phyloP scores from a whole-genome alignment of 352 stramenopile genomes.

The Elongisporangium senticosum region DNA sequence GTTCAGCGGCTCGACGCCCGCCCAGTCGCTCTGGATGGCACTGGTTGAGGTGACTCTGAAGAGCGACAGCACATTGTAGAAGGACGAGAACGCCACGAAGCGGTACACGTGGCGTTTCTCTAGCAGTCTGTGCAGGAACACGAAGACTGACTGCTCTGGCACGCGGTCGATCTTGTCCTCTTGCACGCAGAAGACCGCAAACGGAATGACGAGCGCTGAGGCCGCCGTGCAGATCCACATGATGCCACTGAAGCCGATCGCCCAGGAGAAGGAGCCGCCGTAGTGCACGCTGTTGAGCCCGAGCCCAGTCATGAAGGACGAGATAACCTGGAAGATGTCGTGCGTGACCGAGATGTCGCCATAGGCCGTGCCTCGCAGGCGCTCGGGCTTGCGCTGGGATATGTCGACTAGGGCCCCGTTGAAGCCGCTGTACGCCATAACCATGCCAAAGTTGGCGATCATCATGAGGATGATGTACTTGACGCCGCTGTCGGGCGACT shows the following conservation, averaged over 20 bases:
- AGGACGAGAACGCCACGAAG: constrained; percentile 31
- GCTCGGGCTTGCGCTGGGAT: constrained; percentile 27
- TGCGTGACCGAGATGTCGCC: constrained; percentile 20
- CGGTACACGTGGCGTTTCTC: constrained; percentile 29
- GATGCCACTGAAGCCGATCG: constrained; percentile 34
- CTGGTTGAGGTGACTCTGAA: constrained; percentile 31
- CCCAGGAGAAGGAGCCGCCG: constrained; percentile 30
- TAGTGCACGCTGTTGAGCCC: constrained; percentile 31
- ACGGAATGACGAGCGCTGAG: constrained; percentile 18
- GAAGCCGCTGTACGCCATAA: constrained; percentile 54
- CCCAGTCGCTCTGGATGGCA: constrained; percentile 36
- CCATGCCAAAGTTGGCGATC: constrained; percentile 52
- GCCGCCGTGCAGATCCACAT: constrained; percentile 23
- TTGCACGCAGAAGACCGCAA: constrained; percentile 24
- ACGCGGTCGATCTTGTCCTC: constrained; percentile 13
- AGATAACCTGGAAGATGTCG: constrained; percentile 26
- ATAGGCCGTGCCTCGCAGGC: constrained; percentile 23
- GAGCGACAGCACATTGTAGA: constrained; percentile 23
- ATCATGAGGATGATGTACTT: constrained; percentile 55
- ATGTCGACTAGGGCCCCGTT: constrained; percentile 46
- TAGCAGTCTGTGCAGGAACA: constrained; percentile 24
- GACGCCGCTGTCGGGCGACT: constrained; percentile 20
- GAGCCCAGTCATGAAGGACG: constrained; percentile 24
- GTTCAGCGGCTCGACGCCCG: constrained; percentile 42
- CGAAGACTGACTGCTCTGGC: constrained; percentile 13